These are phyloP conservation scores for Ajuga chamaepitys DNA, from an alignment of 257 asterid genomes.

Conservation along the genomic window DNA sequence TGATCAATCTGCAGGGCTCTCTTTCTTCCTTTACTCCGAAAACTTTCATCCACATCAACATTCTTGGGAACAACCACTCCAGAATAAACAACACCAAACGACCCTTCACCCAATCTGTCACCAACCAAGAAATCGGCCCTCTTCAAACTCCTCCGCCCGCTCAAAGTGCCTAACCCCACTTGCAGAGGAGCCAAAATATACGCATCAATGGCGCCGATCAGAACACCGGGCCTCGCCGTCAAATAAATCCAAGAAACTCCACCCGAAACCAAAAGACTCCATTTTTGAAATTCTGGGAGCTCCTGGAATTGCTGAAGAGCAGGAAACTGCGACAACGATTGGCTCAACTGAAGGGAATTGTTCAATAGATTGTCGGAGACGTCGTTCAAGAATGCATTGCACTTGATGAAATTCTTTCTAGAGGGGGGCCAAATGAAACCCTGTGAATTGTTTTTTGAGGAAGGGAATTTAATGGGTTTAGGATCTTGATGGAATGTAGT, in stretches of 20 bases:
- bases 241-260: constrained; percentile 76
- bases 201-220: constrained; percentile 80
- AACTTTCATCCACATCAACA: constrained; percentile 33
- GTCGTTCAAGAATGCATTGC: constrained; percentile 50
- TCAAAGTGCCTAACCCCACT: constrained; percentile 55
- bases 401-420: constrained; percentile 22
- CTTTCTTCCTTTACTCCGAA: constrained; percentile 32
- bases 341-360: constrained; percentile 27
- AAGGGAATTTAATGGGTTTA: constrained; percentile 28
- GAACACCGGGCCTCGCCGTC: constrained; percentile 92
- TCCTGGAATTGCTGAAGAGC: constrained; percentile 44
- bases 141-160: constrained; percentile 70
- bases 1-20: constrained; percentile 31
- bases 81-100: constrained; percentile 86
- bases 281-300: constrained; percentile 50
- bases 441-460: constrained; percentile 13
- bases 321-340: constrained; percentile 36
- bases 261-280: constrained; percentile 44
- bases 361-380: constrained; percentile 30
- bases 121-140: constrained; percentile 73
- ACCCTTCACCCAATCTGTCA: constrained; percentile 77
- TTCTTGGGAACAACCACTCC: constrained; percentile 81
- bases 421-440: constrained; percentile 18
- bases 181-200: constrained; percentile 83
- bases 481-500: constrained; percentile 38